Evolutionary conservation across 257 asterid genomes (phyloP), one percentile per base, ranked within the genome.

Genomic region (Lycium barbarum): DNA sequence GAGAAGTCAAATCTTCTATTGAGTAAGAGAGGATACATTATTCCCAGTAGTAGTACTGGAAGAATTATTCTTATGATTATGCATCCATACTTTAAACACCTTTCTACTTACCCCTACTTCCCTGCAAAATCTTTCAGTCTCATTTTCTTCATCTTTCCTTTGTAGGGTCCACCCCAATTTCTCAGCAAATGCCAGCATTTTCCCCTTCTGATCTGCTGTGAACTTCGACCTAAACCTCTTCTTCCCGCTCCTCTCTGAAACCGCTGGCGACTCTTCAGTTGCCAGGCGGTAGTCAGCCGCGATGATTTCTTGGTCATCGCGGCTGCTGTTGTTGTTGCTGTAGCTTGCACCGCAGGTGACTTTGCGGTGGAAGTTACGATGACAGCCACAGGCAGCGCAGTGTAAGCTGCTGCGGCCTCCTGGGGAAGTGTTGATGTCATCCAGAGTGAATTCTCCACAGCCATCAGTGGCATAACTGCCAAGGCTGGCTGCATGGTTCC

Each of bases 71-170:
- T 94, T 94, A 59, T 94, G 97, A 85, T 94, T 94, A 35, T 93
- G 97, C 97, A 94, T 94, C 98, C 97, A 93, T 18, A 94, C 98
- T 88, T 93, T 93, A 89, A 94, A 93, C 10, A 94, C 98, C 67
- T 93, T 91, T 85, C 98, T 85, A 80, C 86, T 93, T 36, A 94
- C 87, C 88, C 95, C 98, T 17, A 91, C 51, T 3, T 93, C 90
- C 84, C 89, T 83, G 86, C 97, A 94, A 59, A 93, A 94, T 82
- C 89, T 92, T 84, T 94, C 97, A 11, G 90, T 91, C 86, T 92
- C 98, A 65, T 92, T 92, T 38, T 93, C 95, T 13, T 80, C 83
- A 3, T 92, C 95, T 65, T 87, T 91, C 79, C 97, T 88, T 83
- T 89, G 93, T 90, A 93, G 6, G 8, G 84, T 89, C 98, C 97